Conservation (phyloP, 2,329 filamentous ascomycete genomes). For the Botryotinia convoluta region DNA sequence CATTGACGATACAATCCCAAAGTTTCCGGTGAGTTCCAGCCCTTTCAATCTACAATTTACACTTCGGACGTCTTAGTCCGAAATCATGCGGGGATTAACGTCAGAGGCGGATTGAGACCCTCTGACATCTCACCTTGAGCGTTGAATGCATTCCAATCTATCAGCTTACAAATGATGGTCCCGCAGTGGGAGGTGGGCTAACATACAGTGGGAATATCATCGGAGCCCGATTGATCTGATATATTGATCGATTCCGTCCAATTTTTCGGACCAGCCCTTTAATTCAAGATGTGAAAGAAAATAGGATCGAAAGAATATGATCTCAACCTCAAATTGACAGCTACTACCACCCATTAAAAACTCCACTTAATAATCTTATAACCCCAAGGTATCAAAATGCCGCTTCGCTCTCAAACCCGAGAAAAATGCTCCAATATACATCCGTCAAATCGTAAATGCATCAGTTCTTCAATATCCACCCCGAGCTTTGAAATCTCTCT, state of each 20-base stretch:
- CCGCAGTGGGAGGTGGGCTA: neutral
- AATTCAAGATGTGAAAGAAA: neutral
- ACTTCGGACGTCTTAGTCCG: neutral
- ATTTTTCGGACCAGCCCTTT: neutral
- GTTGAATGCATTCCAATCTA: neutral
- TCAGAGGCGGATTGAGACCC: neutral
- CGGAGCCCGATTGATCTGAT: neutral
- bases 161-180: neutral
- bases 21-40: neutral
- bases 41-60: neutral
- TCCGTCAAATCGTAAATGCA: constrained; percentile 8
- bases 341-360: neutral
- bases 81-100: neutral
- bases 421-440: constrained; percentile 14
- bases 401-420: constrained; percentile 12
- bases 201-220: neutral
- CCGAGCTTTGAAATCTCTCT: neutral
- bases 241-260: neutral
- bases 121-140: neutral
- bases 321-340: neutral
- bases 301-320: neutral
- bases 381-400: constrained; percentile 23
- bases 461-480: neutral
- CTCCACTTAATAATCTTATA: neutral
- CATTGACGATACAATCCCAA: neutral